Evolutionary conservation across 768 basidiomycete genomes (phyloP).

Genomic region (Tulasnella sp.): DNA sequence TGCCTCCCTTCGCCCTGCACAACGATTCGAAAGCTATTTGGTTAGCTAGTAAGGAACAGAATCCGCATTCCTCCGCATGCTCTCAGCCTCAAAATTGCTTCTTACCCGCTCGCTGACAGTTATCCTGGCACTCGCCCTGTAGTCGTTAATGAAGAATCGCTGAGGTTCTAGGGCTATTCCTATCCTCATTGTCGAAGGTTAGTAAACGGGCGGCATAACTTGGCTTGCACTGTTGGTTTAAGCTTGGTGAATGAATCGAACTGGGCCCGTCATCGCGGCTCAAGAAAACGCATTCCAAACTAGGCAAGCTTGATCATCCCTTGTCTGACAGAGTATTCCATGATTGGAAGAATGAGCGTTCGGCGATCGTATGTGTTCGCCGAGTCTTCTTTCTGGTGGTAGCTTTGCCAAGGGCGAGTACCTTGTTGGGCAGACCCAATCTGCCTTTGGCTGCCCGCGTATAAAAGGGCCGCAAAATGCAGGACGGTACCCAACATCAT

Average conservation of each 20-base stretch:
- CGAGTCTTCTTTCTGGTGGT: neutral
- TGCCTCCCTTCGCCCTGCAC: no score
- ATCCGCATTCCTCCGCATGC: neutral
- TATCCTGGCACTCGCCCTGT: neutral
- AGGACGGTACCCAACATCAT: no score
- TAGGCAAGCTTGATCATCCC: neutral
- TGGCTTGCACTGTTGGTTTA: neutral
- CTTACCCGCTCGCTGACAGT: neutral
- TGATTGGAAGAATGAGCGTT: neutral
- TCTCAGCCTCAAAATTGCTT: neutral
- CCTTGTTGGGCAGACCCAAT: neutral
- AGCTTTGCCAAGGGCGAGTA: neutral
- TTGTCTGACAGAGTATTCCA: neutral
- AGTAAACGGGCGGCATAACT: neutral
- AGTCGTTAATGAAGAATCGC: neutral
- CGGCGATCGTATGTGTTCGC: neutral
- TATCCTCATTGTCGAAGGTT: neutral
- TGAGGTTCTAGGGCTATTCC: neutral
- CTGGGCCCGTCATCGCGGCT: neutral
- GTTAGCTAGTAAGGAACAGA: neutral
- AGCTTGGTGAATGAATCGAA: neutral
- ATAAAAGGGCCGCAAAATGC: neutral
- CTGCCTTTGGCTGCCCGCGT: neutral
- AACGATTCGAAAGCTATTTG: neutral
- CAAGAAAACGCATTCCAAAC: neutral